Evolutionary conservation across 177 flowering plant genomes (phyloP), one percentile per base, ranked within the genome.

Genomic region (Vitis hybrid): DNA sequence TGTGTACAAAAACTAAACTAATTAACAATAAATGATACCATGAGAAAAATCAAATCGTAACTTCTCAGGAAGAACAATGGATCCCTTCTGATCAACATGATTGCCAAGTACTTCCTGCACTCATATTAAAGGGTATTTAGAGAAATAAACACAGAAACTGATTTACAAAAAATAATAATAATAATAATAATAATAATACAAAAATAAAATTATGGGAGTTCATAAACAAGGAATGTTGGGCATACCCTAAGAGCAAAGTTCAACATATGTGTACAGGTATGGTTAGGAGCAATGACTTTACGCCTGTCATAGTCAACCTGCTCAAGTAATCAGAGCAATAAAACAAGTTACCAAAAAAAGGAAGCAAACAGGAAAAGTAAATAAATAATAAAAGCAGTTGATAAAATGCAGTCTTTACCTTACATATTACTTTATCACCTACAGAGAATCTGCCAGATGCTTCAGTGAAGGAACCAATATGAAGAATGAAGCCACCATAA

Each of bases 61-160:
- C 72, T 96, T 96, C 70, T 96, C 98, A 71, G 98, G 97, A 78
- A 94, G 98, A 72, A 96, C 99, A 75, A 93, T 88, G n/a, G 99
- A 96, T 4, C 99, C 99, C 78, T 96, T 96, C 78, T 96, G 99
- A 75, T 93, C 98, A 78, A 96, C 88, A 81, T 96, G 99, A 78
- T 82, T 75, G 20, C 99, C 99, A 76, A 96, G 99, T 8, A 93
- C 91, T 84, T 90, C 91, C 99, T 95, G 86, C 81, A 84, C n/a
- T 65, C 61, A 67, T 72, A 52, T 55, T 49, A 39, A 13, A 52
- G 10, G 51, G 14, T n/a, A 39, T 39, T 39, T 20, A 68, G 14
- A 53, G 9, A 69, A 4, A 3, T 16, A 51, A 29, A n/a, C 14
- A 55, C 9, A 5, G 19, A 29, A 48, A 66, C 48, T n/a, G 70